Conservation (phyloP, 495 filamentous ascomycete genomes). For the Letharia columbiana region DNA sequence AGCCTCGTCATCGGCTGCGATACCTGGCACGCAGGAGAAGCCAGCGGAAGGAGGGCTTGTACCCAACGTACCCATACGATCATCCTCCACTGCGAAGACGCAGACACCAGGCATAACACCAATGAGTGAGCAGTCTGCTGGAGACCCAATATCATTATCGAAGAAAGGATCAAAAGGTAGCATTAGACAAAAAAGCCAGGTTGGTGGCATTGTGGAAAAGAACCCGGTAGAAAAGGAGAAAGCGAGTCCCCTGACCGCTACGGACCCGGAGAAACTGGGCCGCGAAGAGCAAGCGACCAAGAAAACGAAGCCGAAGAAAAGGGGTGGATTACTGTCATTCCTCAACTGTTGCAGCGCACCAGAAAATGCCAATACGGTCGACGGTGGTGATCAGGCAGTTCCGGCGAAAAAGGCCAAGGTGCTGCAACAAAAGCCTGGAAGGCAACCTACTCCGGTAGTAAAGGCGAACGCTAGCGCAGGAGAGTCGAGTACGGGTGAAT, state of each 20-base stretch:
- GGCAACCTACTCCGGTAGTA: slow-evolving; percentile 43
- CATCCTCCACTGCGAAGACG: slow-evolving; percentile 55
- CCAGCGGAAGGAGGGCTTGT: slow-evolving; percentile 17
- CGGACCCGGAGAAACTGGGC: slow-evolving; percentile 29
- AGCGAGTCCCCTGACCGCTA: slow-evolving; percentile 27
- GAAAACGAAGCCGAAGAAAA: slow-evolving; percentile 51
- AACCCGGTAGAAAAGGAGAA: slow-evolving; percentile 44
- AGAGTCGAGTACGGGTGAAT: slow-evolving; percentile 47
- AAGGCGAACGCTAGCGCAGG: slow-evolving; percentile 42
- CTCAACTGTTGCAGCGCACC: slow-evolving; percentile 72
- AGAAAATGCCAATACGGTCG: slow-evolving; percentile 52
- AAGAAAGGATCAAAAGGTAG: slow-evolving; percentile 60
- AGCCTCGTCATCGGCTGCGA: slow-evolving; percentile 4
- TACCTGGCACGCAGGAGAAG: slow-evolving; percentile 7
- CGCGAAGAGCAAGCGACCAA: slow-evolving; percentile 23
- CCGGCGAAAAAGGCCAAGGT: slow-evolving; percentile 59
- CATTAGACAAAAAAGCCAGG: slow-evolving; percentile 56
- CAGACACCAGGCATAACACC: slow-evolving; percentile 51
- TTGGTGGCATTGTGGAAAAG: slow-evolving; percentile 61
- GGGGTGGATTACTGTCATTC: slow-evolving; percentile 59
- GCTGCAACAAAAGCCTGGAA: slow-evolving; percentile 45
- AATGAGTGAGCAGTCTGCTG: slow-evolving; percentile 56
- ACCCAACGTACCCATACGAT: slow-evolving; percentile 52
- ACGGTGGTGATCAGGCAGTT: slow-evolving; percentile 49
- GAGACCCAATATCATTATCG: slow-evolving; percentile 49